Percentiles rank a stretch among this genome's conserved stretches.
Conservation (phyloP, 1,284 basidiomycete genomes). For the Omphalotus olearius region DNA sequence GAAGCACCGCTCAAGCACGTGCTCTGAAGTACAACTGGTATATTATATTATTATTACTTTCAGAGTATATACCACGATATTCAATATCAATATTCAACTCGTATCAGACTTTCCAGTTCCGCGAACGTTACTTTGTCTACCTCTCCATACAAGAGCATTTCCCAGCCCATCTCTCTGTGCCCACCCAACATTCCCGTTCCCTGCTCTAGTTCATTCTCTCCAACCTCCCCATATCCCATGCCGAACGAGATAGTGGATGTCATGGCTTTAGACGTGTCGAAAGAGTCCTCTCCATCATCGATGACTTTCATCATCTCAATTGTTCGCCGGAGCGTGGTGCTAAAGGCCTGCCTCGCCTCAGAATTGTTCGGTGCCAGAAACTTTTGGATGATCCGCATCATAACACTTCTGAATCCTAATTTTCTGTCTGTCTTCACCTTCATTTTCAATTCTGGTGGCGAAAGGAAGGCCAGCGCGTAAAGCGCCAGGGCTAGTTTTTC, state of each 20-base stretch:
- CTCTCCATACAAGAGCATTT: conserved; percentile 62
- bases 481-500: conserved; percentile 79
- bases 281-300: conserved; percentile 74
- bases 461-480: conserved; percentile 85
- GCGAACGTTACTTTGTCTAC: conserved; percentile 67
- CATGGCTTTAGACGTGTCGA: conserved; percentile 57
- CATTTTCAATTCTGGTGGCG: conserved; percentile 69
- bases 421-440: conserved; percentile 57
- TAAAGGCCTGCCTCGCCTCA: conserved; percentile 52
- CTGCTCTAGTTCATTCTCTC: conserved; percentile 57
- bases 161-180: conserved; percentile 66
- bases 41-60: too few species aligned
- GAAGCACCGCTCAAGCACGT: conserved; percentile 4
- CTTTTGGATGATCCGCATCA: conserved; percentile 63
- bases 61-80: too few species aligned
- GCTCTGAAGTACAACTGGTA: conserved; percentile 17
- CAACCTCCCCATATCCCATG: conserved; percentile 74
- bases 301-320: conserved; percentile 84
- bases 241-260: conserved; percentile 63
- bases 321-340: conserved; percentile 68
- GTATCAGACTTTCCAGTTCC: conserved; percentile 71
- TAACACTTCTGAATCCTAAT: conserved; percentile 57
- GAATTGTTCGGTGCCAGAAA: conserved; percentile 43
- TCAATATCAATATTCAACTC: conserved; percentile 44
- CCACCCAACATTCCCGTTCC: conserved; percentile 74